These are phyloP conservation scores for Papiliotrema terrestris DNA, from an alignment of 1,284 basidiomycete species.

Conservation along the genomic window DNA sequence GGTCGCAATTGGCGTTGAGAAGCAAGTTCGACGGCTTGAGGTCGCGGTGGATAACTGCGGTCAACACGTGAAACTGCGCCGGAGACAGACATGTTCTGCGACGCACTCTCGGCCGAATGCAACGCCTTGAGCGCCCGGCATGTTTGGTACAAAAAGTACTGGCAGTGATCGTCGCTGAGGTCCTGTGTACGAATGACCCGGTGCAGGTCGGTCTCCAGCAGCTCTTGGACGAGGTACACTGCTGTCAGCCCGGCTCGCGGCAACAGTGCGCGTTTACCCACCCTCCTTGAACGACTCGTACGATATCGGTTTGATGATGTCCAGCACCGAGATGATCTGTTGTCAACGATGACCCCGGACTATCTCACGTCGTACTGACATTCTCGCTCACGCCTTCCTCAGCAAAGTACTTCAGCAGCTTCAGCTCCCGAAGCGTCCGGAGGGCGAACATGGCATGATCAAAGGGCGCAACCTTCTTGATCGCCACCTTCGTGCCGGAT, in stretches of 20 bases:
- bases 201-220: slow-evolving; percentile 74
- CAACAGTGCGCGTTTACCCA: slow-evolving; percentile 2
- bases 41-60: slow-evolving; percentile 80
- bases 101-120: slow-evolving; percentile 69
- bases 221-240: slow-evolving; percentile 66
- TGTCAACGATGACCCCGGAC: neutral
- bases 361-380: slow-evolving; percentile 53
- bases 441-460: slow-evolving; percentile 90
- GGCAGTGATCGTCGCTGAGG: slow-evolving; percentile 84
- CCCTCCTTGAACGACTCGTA: slow-evolving; percentile 90
- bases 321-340: slow-evolving; percentile 90
- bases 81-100: neutral
- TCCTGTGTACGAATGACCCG: slow-evolving; percentile 73
- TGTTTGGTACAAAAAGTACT: slow-evolving; percentile 56
- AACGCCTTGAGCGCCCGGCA: slow-evolving; percentile 89
- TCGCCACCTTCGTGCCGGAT: slow-evolving; percentile 75
- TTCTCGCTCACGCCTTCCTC: slow-evolving; percentile 91
- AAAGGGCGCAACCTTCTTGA: slow-evolving; percentile 89
- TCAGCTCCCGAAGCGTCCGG: slow-evolving; percentile 78
- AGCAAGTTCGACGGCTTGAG: slow-evolving; percentile 92
- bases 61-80: neutral
- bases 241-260: slow-evolving; percentile 1
- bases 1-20: slow-evolving; percentile 93
- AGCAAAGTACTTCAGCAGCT: slow-evolving; percentile 84
- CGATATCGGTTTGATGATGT: slow-evolving; percentile 86